These are phyloP conservation scores for Phytophthora sojae DNA, from an alignment of 352 stramenopile genomes.

Conservation along the genomic window DNA sequence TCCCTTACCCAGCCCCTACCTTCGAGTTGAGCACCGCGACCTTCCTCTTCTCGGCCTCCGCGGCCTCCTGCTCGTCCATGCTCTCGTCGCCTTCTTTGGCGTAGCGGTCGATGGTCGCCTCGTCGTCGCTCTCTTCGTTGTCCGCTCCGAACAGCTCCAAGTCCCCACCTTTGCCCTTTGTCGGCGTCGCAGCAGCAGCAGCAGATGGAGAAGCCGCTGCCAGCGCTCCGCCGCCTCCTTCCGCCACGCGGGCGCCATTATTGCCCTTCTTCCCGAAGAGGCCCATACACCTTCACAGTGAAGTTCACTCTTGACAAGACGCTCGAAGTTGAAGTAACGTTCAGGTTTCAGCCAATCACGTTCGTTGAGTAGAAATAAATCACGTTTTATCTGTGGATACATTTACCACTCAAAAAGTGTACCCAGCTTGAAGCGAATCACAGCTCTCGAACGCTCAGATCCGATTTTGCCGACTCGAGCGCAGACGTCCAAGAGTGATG, in stretches of 20 bases:
- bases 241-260: slow-evolving; percentile 41
- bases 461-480: slow-evolving; percentile 5
- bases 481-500: slow-evolving; percentile 33
- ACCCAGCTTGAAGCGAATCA: slow-evolving; percentile 6
- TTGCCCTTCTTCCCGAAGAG: slow-evolving; percentile 43
- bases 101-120: slow-evolving; percentile 79
- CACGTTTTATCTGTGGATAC: too few relatives aligned
- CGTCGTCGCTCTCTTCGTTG: slow-evolving; percentile 85
- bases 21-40: slow-evolving; percentile 75
- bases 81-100: slow-evolving; percentile 43
- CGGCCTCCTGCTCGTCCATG: slow-evolving; percentile 33
- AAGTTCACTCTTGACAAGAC: neutral
- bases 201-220: slow-evolving; percentile 9
- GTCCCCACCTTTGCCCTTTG: slow-evolving; percentile 25
- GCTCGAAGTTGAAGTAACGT: slow-evolving; percentile 25
- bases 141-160: slow-evolving; percentile 77
- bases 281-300: slow-evolving; percentile 32
- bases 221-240: slow-evolving; percentile 37
- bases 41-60: slow-evolving; percentile 65
- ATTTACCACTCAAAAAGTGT: slow-evolving; percentile 12
- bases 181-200: neutral
- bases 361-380: neutral
- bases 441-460: slow-evolving; percentile 7
- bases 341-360: slow-evolving; percentile 1
- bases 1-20: slow-evolving; percentile 21